Evolutionary conservation across 768 basidiomycete genomes (phyloP).

Genomic region (Tulasnella sp.): DNA sequence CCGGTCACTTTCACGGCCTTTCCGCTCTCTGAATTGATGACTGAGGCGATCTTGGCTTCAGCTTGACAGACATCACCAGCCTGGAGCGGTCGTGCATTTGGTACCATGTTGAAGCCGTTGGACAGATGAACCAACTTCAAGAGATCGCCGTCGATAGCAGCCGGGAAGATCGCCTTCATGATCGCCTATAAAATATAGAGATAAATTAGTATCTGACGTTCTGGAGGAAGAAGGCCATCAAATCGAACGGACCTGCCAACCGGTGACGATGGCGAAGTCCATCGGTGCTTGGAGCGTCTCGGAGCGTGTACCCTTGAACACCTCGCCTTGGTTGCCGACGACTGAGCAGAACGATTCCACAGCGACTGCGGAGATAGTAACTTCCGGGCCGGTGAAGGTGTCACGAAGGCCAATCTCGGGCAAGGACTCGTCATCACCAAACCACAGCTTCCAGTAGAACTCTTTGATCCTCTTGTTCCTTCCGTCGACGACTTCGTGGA

Average conservation of each 20-base stretch:
- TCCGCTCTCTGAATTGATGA: conserved; percentile 81
- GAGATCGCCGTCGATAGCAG: conserved; percentile 83
- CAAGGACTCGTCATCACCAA: conserved; percentile 70
- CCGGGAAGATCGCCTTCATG: conserved; percentile 96
- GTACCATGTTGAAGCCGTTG: conserved; percentile 87
- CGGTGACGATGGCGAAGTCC: conserved; percentile 97
- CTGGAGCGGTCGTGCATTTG: conserved; percentile 62
- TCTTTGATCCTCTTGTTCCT: conserved; percentile 88
- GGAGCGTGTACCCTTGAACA: conserved; percentile 68
- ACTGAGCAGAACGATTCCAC: conserved; percentile 88
- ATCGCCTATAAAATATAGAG: conserved; percentile 57
- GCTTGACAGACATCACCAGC: conserved; percentile 87
- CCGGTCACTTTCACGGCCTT: conserved; percentile 91
- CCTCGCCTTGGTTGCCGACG: conserved; percentile 85
- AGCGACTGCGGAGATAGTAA: conserved; percentile 54
- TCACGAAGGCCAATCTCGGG: conserved; percentile 72
- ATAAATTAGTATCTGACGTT: neutral
- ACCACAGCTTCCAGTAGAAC: conserved; percentile 99
- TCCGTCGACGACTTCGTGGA: conserved; percentile 76
- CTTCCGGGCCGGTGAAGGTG: conserved; percentile 78
- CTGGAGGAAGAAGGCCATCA: neutral
- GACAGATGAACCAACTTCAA: conserved; percentile 94
- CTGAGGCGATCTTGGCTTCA: conserved; percentile 78
- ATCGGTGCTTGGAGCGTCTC: conserved; percentile 75
- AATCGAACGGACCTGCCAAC: conserved; percentile 87